A percentile compares a stretch with the other conserved stretches of the same genome.
Conservation (phyloP, 1,284 basidiomycete genomes). For the Chondrostereum purpureum region DNA sequence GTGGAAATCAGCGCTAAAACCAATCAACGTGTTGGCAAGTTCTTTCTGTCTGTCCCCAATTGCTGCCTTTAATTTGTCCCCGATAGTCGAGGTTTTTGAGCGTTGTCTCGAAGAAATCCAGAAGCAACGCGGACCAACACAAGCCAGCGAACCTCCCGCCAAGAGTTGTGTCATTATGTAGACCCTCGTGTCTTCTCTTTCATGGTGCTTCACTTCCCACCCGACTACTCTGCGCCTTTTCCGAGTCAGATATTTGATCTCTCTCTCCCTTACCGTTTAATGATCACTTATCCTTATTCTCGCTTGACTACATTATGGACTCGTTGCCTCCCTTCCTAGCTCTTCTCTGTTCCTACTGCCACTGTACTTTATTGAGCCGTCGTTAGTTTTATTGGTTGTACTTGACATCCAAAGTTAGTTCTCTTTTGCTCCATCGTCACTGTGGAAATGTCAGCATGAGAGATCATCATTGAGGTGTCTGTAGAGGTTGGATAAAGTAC, state of each 20-base stretch:
- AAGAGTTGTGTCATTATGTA: background rate
- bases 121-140: slow-evolving; percentile 31
- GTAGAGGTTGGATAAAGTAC: too few relatives aligned
- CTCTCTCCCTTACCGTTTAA: background rate
- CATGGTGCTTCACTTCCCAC: background rate
- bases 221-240: background rate
- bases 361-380: too few relatives aligned
- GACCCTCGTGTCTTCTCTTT: background rate
- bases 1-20: slow-evolving; percentile 88
- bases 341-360: too few relatives aligned
- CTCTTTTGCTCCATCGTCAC: too few relatives aligned
- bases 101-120: slow-evolving; percentile 83
- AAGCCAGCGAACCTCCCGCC: background rate
- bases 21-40: slow-evolving; percentile 77
- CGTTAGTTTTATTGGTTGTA: too few relatives aligned
- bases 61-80: slow-evolving; percentile 1
- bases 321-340: too few relatives aligned
- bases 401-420: too few relatives aligned
- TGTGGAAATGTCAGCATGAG: too few relatives aligned
- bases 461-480: too few relatives aligned
- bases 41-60: slow-evolving; percentile 5
- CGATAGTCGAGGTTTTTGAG: slow-evolving; percentile 80
- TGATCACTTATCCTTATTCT: too few relatives aligned
- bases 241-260: background rate
- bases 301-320: too few relatives aligned